Base-by-base conservation (phyloP, 2,329 filamentous ascomycete species). In the Endoconidiophora laricicola region DNA sequence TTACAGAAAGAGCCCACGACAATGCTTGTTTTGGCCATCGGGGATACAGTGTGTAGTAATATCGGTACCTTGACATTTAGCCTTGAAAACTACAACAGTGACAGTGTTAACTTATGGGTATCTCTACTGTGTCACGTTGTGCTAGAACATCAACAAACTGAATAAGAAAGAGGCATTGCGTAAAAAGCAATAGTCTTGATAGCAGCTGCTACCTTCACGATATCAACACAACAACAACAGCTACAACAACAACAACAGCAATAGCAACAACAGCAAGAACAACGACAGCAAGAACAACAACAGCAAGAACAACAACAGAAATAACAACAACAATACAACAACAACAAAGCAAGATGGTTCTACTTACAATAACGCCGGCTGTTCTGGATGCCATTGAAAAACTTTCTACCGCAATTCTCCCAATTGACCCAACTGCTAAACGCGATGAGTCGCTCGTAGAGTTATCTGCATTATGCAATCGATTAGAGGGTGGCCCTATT, bases 311-410 rank as follows among this genome's bases (percentile, higher is more conserved):
- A 33, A 33, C 26, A 33, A 10, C 26, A 33, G 12, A 5, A 29
- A 29, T 9, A 29, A 29, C 29, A 33, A 33, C 29, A 33, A 33
- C 29, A 33, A 44, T 7, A 38, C 33, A 22, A 41, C 37, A 40
- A 48, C 22, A 23, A 3, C 37, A 42, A 12, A 16, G n/a, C 23
- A 38, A 23, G 40, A 90, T 90, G 84, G 83, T 88, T 16, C 69
- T 83, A 41, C 76, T 91, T 40, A 84, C 79, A n/a, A 81, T 86
- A 70, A 88, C 83, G 3, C 62, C 74, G 57, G 68, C 74, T 57
- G 76, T 85, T 26, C 75, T 81, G 65, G 76, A 77, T 61, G 81
- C 73, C 0, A 59, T 88, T 9, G 58, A 67, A 14, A 62, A 57
- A 52, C 54, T 66, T 12, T 37, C 48, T 14, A 16, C 29, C 12